These are phyloP conservation scores for Talaromyces sp. DNA, from an alignment of 2,329 filamentous ascomycete genomes.

Conservation along the genomic window DNA sequence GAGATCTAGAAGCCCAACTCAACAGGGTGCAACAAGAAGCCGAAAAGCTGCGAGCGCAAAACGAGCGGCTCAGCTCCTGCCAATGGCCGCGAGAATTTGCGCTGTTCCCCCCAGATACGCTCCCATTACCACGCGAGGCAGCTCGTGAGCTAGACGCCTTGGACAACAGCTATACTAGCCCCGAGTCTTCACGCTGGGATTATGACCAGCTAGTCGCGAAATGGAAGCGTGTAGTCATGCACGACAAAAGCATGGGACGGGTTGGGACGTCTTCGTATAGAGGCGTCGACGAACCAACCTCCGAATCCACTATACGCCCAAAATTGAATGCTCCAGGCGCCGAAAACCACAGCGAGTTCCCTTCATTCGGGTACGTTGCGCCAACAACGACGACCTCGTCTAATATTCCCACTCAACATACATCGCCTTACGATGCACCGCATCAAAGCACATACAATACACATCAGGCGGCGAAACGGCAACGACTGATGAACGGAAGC, in stretches of 20 bases:
- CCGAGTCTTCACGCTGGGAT: constrained; percentile 45
- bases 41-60: constrained; percentile 49
- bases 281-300: constrained; percentile 20
- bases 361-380: constrained; percentile 5
- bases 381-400: neutral
- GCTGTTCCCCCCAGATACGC: constrained; percentile 47
- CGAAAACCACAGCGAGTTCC: constrained; percentile 15
- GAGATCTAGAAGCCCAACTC: constrained; percentile 44
- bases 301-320: constrained; percentile 8
- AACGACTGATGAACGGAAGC: constrained; percentile 37
- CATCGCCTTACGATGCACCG: constrained; percentile 11
- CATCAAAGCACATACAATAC: constrained; percentile 6
- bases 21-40: constrained; percentile 49
- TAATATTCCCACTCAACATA: constrained; percentile 2
- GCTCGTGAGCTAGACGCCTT: constrained; percentile 39
- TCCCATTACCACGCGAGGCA: constrained; percentile 41
- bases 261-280: constrained; percentile 28
- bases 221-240: constrained; percentile 50
- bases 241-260: constrained; percentile 45
- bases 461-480: constrained; percentile 34
- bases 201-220: constrained; percentile 50
- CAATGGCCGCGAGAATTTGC: constrained; percentile 52
- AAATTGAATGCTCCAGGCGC: constrained; percentile 2
- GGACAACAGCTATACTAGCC: constrained; percentile 34
- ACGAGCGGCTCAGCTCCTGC: constrained; percentile 47